Base-by-base conservation (phyloP, 75 land plant genomes). In the Azolla pinnata region DNA sequence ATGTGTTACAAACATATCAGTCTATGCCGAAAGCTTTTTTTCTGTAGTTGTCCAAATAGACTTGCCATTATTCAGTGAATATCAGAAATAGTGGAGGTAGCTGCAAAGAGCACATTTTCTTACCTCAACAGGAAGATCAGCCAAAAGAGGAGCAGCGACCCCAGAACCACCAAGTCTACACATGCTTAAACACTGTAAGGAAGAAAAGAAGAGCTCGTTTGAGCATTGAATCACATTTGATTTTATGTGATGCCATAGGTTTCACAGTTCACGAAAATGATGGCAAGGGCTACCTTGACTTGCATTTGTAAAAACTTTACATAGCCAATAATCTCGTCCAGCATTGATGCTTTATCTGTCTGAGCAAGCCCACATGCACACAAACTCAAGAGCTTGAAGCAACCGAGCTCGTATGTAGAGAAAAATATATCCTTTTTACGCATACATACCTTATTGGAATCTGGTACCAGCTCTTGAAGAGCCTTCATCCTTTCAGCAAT, bases 341-440 rank as follows among this genome's bases (percentile, higher is more conserved):
- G 77, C 91, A 87, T 87, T 32, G 91, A 87, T 10, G 91, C 91
- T 70, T 87, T 87, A 75, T 87, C 91, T 49, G 91, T 87, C 91
- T 87, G 78, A 56, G 33, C 52, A 64, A 14, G 53, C 0, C 0
- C n/a, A 57, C n/a, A n/a, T n/a, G n/a, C n/a, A n/a, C n/a, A n/a
- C n/a, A n/a, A n/a, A n/a, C n/a, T n/a, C n/a, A n/a, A n/a, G n/a
- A n/a, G n/a, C n/a, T n/a, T n/a, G n/a, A n/a, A n/a, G n/a, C n/a
- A n/a, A n/a, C n/a, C n/a, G n/a, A n/a, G n/a, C n/a, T n/a, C n/a
- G n/a, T n/a, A n/a, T n/a, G n/a, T n/a, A n/a, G n/a, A n/a, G n/a
- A n/a, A n/a, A n/a, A n/a, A n/a, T n/a, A n/a, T n/a, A n/a, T n/a
- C n/a, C n/a, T n/a, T n/a, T n/a, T n/a, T n/a, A n/a, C n/a, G n/a